Evolutionary conservation across 2,329 filamentous ascomycete genomes (phyloP).

Genomic region (Fusarium sp.): DNA sequence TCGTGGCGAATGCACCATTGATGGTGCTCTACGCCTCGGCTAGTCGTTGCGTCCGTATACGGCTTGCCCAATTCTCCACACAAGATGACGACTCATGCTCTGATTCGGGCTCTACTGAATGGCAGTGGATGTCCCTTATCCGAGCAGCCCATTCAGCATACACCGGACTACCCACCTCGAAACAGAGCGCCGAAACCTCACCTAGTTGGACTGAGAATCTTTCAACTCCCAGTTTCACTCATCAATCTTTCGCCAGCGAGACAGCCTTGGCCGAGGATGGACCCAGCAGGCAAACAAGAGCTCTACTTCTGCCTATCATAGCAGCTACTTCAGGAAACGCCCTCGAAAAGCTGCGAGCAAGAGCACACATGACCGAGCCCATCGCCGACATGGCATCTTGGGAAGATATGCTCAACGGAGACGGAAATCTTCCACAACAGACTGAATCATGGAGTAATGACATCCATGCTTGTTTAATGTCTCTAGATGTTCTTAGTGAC

Average conservation of each 20-base stretch:
- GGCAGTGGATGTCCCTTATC: slow-evolving; percentile 39
- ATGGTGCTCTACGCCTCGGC: slow-evolving; percentile 58
- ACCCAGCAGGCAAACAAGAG: slow-evolving; percentile 10
- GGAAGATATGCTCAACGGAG: not conserved
- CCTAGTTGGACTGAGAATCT: not conserved
- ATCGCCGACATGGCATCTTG: not conserved
- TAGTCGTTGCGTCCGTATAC: slow-evolving; percentile 53
- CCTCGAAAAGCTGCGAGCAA: slow-evolving; percentile 1
- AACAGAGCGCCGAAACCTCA: not conserved
- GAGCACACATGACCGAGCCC: slow-evolving; percentile 13
- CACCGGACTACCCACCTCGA: slow-evolving; percentile 13
- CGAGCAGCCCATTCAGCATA: slow-evolving; percentile 38
- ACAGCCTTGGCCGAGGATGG: slow-evolving; percentile 13
- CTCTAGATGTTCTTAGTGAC: slow-evolving; percentile 15
- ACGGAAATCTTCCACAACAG: not conserved
- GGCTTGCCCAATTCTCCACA: slow-evolving; percentile 45
- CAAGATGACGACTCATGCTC: not conserved
- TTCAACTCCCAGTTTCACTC: not conserved
- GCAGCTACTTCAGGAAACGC: slow-evolving; percentile 15
- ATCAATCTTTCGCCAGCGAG: not conserved
- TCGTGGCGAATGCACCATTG: slow-evolving; percentile 50
- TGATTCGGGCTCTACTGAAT: not conserved
- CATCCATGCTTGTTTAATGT: slow-evolving; percentile 16
- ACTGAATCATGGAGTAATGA: not conserved
- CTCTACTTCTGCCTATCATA: slow-evolving; percentile 31